Conservation (phyloP, 257 asterid species). For the Scutellaria galericulata region DNA sequence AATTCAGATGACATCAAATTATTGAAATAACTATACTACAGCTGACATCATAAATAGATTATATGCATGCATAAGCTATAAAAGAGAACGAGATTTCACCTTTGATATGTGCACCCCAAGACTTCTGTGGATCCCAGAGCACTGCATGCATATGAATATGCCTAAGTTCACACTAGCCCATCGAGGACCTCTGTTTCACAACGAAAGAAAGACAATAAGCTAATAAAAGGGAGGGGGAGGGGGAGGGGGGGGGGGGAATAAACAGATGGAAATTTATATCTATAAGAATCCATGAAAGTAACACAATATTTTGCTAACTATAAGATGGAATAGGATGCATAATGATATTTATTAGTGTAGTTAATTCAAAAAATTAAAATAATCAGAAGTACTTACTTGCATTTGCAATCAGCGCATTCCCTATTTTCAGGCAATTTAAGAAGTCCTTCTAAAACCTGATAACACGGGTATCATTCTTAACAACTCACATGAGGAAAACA, state of each 20-base stretch:
- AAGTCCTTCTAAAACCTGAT: slow-evolving; percentile 93
- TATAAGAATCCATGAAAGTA: slow-evolving; percentile 18
- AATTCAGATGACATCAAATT: slow-evolving; percentile 1
- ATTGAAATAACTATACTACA: background rate
- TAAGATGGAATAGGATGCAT: slow-evolving; percentile 21
- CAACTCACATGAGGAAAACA: slow-evolving; percentile 26
- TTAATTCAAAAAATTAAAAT: slow-evolving; percentile 11
- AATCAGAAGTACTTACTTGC: slow-evolving; percentile 68
- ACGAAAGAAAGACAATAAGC: background rate
- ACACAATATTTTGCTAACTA: slow-evolving; percentile 3
- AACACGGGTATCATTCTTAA: slow-evolving; percentile 32
- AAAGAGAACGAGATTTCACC: slow-evolving; percentile 52
- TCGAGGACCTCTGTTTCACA: slow-evolving; percentile 86
- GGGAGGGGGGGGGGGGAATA: too few species aligned
- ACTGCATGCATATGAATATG: slow-evolving; percentile 96
- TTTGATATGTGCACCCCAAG: slow-evolving; percentile 99
- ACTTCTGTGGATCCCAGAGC: slow-evolving; percentile 99
- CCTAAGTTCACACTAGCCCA: slow-evolving; percentile 99
- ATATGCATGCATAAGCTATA: background rate
- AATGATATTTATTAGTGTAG: background rate
- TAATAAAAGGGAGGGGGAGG: background rate
- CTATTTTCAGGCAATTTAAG: slow-evolving; percentile 98
- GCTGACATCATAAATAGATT: slow-evolving; percentile 4
- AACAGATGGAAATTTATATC: background rate
- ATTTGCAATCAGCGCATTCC: slow-evolving; percentile 98